A percentile compares a stretch with the other conserved stretches of the same genome.
Evolutionary conservation across 169 alveolate species (phyloP).

Genomic region (Plasmodium vivax): DNA sequence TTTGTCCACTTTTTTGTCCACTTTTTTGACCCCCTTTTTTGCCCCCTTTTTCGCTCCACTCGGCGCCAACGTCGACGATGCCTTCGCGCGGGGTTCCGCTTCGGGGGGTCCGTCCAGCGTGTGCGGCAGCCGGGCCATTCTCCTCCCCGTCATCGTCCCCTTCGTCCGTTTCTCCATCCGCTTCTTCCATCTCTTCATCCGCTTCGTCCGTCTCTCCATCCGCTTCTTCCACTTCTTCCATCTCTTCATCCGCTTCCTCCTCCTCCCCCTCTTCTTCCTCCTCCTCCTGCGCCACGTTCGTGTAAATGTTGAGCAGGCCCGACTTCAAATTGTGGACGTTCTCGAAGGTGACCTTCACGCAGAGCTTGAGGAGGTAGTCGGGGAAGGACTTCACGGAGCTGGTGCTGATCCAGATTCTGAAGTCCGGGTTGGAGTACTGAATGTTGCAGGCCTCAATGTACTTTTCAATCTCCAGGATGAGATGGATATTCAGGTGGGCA

Average conservation of each 20-base stretch:
- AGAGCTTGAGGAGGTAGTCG: constrained; percentile 50
- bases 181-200: neutral
- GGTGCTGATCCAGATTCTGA: constrained; percentile 73
- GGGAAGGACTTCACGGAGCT: constrained; percentile 54
- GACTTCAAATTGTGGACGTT: constrained; percentile 62
- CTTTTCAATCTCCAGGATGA: constrained; percentile 68
- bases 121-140: neutral
- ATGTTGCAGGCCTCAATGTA: constrained; percentile 64
- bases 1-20: neutral
- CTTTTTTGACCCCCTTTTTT: neutral
- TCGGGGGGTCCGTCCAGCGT: neutral
- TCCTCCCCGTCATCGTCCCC: neutral
- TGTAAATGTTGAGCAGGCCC: constrained; percentile 27
- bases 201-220: neutral
- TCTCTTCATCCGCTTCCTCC: neutral
- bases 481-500: constrained; percentile 68
- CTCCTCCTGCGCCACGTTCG: constrained; percentile 17
- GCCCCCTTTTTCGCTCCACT: neutral
- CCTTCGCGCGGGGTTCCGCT: neutral
- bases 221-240: neutral
- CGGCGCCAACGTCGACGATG: neutral
- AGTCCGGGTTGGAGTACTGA: constrained; percentile 73
- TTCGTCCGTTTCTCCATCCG: neutral
- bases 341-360: constrained; percentile 68
- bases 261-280: constrained; percentile 3